phyloP scores from a whole-genome alignment of 2,329 filamentous ascomycete genomes.

The Fusarium sp. region DNA sequence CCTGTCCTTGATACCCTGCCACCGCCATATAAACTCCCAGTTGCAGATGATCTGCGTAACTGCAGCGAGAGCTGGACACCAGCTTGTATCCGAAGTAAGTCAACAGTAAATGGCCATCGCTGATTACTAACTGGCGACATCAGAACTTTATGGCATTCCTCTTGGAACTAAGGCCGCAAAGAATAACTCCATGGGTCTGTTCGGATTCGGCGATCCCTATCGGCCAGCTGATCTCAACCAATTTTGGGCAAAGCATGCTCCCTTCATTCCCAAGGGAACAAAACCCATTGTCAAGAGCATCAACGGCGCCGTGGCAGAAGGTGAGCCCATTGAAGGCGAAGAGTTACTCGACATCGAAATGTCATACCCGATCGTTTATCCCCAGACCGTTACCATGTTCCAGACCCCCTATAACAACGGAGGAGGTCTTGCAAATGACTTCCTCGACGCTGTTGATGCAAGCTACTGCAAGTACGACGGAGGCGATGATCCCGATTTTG shows the following conservation, averaged over 20 bases:
- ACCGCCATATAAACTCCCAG: background rate
- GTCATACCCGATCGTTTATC: background rate
- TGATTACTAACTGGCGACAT: rapidly evolving
- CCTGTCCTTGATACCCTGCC: background rate
- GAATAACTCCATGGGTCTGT: background rate
- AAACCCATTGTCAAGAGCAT: background rate
- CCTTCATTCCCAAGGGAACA: background rate
- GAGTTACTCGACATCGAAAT: background rate
- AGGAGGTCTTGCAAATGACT: background rate
- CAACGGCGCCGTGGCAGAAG: background rate
- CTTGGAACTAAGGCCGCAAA: background rate
- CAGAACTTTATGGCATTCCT: background rate
- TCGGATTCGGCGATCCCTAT: background rate
- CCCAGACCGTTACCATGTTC: background rate
- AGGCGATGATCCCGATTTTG: background rate
- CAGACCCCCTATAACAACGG: background rate
- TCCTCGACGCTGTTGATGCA: background rate
- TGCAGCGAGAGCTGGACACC: constrained; percentile 7
- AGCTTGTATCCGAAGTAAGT: constrained; percentile 3
- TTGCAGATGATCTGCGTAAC: background rate
- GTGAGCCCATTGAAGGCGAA: background rate
- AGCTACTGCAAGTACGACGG: constrained; percentile 14
- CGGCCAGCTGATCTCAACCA: background rate
- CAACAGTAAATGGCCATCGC: rapidly evolving
- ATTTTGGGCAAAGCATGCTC: background rate